Evolutionary conservation across 441 rosid genomes (phyloP).

Genomic region (Erodium chrysanthum): DNA sequence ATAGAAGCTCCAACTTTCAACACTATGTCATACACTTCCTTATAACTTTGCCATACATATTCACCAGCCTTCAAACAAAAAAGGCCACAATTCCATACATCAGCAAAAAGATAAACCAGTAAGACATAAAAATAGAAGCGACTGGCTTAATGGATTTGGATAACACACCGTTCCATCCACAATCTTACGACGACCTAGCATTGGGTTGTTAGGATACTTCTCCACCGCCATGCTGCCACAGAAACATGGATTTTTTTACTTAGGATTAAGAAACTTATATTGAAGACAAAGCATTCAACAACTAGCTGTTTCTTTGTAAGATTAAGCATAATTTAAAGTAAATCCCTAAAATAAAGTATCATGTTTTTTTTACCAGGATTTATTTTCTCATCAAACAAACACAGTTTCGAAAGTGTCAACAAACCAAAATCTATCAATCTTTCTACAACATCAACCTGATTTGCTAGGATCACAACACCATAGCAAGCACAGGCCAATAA

Average conservation of each 20-base stretch:
- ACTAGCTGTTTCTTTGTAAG: neutral
- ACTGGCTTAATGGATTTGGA: neutral
- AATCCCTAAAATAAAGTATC: neutral
- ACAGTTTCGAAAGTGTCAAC: neutral
- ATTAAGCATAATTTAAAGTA: neutral
- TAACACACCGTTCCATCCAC: constrained; percentile 54
- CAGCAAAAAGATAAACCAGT: neutral
- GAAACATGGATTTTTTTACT: constrained; percentile 10
- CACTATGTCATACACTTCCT: constrained; percentile 65
- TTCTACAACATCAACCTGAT: neutral
- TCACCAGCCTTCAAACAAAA: constrained; percentile 49
- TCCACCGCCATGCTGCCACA: constrained; percentile 58
- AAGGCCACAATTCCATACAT: constrained; percentile 7
- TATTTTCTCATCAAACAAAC: constrained; percentile 1
- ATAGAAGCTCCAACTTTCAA: constrained; percentile 71
- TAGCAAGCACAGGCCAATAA: neutral
- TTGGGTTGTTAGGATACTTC: constrained; percentile 55
- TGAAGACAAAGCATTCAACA: neutral
- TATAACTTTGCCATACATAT: constrained; percentile 73
- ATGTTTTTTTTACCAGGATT: neutral
- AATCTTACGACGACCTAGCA: constrained; percentile 76
- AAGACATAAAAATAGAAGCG: constrained; percentile 1
- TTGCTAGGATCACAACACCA: neutral
- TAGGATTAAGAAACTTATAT: neutral
- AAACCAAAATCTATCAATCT: neutral